Evolutionary conservation across 164 flowering plant species (phyloP).

Genomic region (grape (Vitis vinifera)): DNA sequence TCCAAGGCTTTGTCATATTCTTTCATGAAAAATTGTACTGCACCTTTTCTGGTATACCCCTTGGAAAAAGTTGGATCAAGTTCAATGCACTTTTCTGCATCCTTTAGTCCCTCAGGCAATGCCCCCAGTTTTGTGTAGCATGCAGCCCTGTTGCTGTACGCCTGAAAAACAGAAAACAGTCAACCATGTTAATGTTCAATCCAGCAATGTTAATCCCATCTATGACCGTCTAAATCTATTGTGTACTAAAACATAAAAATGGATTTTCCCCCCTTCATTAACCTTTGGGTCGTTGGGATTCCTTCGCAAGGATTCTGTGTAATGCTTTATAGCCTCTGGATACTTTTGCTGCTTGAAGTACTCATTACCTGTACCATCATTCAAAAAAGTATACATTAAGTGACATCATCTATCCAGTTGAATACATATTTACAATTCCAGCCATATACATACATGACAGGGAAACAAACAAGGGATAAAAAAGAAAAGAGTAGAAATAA

Average conservation of each 20-base stretch:
- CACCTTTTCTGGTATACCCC: conserved; percentile 93
- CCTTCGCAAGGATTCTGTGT: conserved; percentile 84
- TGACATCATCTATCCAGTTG: no score
- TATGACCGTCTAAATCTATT: background rate
- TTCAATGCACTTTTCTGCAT: conserved; percentile 98
- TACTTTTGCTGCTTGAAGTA: conserved; percentile 85
- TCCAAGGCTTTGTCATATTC: conserved; percentile 96
- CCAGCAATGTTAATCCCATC: background rate
- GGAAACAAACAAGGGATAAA: background rate
- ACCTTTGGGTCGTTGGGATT: conserved; percentile 91
- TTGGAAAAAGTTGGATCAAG: conserved; percentile 92
- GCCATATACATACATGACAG: no score
- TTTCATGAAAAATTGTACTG: conserved; percentile 94
- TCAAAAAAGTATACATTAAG: no score
- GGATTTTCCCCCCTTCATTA: background rate
- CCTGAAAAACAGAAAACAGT: conserved; percentile 40
- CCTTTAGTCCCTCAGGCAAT: conserved; percentile 90
- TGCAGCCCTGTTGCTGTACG: conserved; percentile 95
- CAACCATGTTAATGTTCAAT: background rate
- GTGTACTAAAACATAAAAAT: background rate
- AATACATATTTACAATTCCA: no score
- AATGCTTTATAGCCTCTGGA: conserved; percentile 91
- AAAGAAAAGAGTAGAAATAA: no score
- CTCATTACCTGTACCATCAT: conserved; percentile 65
- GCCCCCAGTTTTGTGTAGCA: conserved; percentile 95